phyloP scores from a whole-genome alignment of 108 stramenopile species.

The Cyclotella atomus region DNA sequence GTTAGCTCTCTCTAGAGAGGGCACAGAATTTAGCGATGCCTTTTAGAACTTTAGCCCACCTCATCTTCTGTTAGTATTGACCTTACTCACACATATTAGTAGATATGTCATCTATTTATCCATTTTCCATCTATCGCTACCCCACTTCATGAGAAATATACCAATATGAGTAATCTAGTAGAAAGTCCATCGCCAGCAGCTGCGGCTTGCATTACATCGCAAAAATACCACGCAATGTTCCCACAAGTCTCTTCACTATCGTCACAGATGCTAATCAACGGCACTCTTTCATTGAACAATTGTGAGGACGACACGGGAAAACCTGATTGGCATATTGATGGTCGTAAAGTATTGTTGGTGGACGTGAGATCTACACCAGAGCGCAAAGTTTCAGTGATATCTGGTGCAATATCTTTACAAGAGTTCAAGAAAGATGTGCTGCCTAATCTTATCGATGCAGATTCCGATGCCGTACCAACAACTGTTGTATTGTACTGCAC shows the following conservation, averaged over 20 bases:
- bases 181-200: neutral
- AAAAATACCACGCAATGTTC: conserved; percentile 8
- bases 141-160: no score
- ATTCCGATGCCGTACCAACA: neutral
- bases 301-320: neutral
- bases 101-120: no score
- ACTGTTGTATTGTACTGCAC: conserved; percentile 64
- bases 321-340: conserved; percentile 18
- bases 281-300: neutral
- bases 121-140: no score
- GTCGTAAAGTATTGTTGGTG: conserved; percentile 21
- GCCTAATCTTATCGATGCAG: conserved; percentile 8
- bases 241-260: neutral
- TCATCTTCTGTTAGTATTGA: no score
- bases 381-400: conserved; percentile 55
- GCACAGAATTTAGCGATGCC: no score
- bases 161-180: neutral
- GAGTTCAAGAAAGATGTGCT: conserved; percentile 44
- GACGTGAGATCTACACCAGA: conserved; percentile 53
- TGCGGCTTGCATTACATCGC: neutral
- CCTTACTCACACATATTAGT: no score
- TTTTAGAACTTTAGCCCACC: no score
- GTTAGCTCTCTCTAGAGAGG: no score
- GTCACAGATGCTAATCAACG: neutral
- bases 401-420: conserved; percentile 51